These are phyloP conservation scores for Antarctomyces pellizariae DNA, from an alignment of 495 filamentous ascomycete genomes.

Conservation along the genomic window DNA sequence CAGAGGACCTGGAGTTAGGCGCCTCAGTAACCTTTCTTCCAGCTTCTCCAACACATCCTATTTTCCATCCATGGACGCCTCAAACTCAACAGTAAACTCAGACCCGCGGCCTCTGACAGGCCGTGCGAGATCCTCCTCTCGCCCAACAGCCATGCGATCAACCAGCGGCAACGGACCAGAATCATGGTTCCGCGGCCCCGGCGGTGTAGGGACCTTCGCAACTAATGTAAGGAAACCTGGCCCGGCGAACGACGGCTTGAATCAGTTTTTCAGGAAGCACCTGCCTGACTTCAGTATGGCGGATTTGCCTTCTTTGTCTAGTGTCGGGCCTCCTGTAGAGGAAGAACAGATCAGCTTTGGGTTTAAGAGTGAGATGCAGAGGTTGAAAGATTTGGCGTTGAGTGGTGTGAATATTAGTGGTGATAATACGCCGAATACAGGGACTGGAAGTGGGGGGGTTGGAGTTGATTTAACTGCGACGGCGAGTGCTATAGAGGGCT, in stretches of 20 bases:
- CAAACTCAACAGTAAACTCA: too few relatives aligned
- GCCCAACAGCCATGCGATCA: constrained; percentile 17
- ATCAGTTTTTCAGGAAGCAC: constrained; percentile 54
- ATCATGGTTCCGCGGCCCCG: constrained; percentile 46
- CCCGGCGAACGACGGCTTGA: constrained; percentile 58
- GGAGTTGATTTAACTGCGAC: constrained; percentile 74
- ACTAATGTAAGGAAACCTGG: constrained; percentile 45
- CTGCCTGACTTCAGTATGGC: constrained; percentile 45
- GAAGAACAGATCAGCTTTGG: constrained; percentile 22
- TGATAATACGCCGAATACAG: constrained; percentile 12
- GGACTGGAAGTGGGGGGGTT: constrained; percentile 25
- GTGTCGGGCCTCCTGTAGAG: constrained; percentile 25
- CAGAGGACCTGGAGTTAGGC: too few relatives aligned
- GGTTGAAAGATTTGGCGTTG: constrained; percentile 26
- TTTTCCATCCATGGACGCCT: too few relatives aligned
- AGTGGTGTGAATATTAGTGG: constrained; percentile 16
- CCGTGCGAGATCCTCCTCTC: too few relatives aligned
- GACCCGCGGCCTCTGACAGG: too few relatives aligned
- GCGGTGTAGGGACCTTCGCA: constrained; percentile 56
- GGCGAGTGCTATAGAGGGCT: constrained; percentile 64
- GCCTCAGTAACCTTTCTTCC: too few relatives aligned
- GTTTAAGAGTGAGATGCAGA: constrained; percentile 17
- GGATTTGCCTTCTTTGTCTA: constrained; percentile 26
- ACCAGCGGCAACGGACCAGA: constrained; percentile 13
- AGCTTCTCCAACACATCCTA: too few relatives aligned